Evolutionary conservation across 441 rosid species (phyloP).

Genomic region (Lepidium campestre): DNA sequence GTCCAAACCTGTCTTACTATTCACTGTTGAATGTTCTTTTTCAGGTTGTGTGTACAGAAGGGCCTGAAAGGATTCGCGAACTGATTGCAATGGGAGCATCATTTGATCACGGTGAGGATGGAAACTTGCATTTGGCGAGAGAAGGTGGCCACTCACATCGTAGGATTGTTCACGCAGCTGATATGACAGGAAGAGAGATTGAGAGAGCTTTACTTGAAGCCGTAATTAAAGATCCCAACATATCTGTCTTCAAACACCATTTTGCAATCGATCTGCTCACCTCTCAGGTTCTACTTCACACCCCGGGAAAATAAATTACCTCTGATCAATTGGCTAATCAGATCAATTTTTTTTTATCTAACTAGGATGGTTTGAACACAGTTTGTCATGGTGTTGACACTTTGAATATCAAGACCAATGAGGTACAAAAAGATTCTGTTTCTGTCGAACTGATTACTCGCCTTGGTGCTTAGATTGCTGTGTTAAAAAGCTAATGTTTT

Average conservation of each 20-base stretch:
- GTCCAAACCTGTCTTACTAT: conserved; percentile 1
- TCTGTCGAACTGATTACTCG: not conserved
- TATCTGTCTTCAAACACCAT: conserved; percentile 76
- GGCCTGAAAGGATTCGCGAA: conserved; percentile 90
- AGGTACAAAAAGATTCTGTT: conserved; percentile 44
- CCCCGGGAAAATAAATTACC: not conserved
- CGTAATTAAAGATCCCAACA: conserved; percentile 70
- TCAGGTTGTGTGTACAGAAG: conserved; percentile 94
- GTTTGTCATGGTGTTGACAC: conserved; percentile 91
- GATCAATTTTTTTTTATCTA: conserved; percentile 9
- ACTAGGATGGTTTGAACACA: conserved; percentile 66
- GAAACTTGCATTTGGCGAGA: conserved; percentile 92
- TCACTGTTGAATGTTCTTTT: conserved; percentile 6
- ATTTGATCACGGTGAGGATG: conserved; percentile 91
- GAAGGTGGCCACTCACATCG: conserved; percentile 97
- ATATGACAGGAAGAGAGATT: conserved; percentile 98
- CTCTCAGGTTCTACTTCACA: conserved; percentile 50
- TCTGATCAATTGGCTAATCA: not conserved
- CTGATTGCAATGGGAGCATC: conserved; percentile 91
- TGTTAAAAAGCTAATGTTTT: conserved; percentile 2
- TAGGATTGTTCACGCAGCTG: conserved; percentile 96
- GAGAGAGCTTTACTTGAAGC: conserved; percentile 91
- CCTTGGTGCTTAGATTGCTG: not conserved
- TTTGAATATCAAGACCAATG: conserved; percentile 66
- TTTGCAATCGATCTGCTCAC: conserved; percentile 91